A percentile compares a stretch with the other conserved stretches of the same genome.
These are phyloP conservation scores for Hypsizygus ulmarius DNA, from an alignment of 1,284 basidiomycete genomes.

Conservation along the genomic window DNA sequence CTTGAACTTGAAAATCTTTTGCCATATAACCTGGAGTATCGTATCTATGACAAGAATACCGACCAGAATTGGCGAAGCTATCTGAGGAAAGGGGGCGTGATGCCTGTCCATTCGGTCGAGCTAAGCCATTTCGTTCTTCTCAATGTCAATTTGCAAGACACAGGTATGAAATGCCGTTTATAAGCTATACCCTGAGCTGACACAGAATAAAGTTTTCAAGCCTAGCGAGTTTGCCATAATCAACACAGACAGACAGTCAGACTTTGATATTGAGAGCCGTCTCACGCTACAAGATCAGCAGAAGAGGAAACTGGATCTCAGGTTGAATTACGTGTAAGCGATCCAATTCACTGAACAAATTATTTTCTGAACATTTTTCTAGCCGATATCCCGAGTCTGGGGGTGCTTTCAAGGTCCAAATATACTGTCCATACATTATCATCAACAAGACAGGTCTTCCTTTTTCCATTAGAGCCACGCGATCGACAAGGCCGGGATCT, in stretches of 20 bases:
- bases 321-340: slow-evolving; percentile 86
- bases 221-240: slow-evolving; percentile 99
- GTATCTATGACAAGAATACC: slow-evolving; percentile 94
- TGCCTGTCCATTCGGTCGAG: slow-evolving; percentile 97
- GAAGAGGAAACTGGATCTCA: slow-evolving; percentile 80
- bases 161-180: slow-evolving; percentile 54
- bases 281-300: slow-evolving; percentile 75
- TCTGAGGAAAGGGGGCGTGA: slow-evolving; percentile 89
- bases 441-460: slow-evolving; percentile 93
- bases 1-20: slow-evolving; percentile 96
- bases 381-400: slow-evolving; percentile 89
- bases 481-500: slow-evolving; percentile 69
- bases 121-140: slow-evolving; percentile 92
- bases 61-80: slow-evolving; percentile 93
- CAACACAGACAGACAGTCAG: slow-evolving; percentile 90
- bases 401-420: slow-evolving; percentile 97
- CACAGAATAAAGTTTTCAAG: slow-evolving; percentile 69
- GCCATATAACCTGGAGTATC: slow-evolving; percentile 94
- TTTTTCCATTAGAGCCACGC: slow-evolving; percentile 72
- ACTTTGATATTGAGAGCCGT: slow-evolving; percentile 80
- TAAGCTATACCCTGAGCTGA: background rate
- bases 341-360: slow-evolving; percentile 1
- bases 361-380: slow-evolving; percentile 3
- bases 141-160: slow-evolving; percentile 89
- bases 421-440: slow-evolving; percentile 91